Evolutionary conservation across 140 eudicot species (phyloP).

Genomic region (Ambrosia hybrid): DNA sequence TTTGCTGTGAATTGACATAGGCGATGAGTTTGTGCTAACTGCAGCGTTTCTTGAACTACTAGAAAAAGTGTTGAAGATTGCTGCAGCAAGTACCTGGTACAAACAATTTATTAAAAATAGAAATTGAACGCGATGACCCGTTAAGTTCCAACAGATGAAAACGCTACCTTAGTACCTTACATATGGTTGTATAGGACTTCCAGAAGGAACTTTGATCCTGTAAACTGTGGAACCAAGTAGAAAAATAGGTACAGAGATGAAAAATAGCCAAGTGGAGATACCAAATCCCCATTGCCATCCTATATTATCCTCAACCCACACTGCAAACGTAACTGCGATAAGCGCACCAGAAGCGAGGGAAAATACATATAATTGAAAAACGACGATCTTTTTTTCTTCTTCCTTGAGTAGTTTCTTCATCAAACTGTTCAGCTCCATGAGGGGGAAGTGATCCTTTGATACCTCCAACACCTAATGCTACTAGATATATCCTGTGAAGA

Average conservation of each 20-base stretch:
- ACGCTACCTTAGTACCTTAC: constrained; percentile 77
- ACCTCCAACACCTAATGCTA: constrained; percentile 93
- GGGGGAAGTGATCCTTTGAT: constrained; percentile 95
- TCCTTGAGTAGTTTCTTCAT: constrained; percentile 61
- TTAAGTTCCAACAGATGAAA: neutral
- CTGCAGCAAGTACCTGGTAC: constrained; percentile 66
- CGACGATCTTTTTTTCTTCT: constrained; percentile 75
- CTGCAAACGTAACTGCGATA: constrained; percentile 87
- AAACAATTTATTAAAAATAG: neutral
- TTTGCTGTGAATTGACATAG: constrained; percentile 13
- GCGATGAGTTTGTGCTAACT: constrained; percentile 37
- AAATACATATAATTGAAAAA: constrained; percentile 86
- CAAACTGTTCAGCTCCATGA: constrained; percentile 95
- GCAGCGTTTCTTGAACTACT: constrained; percentile 41
- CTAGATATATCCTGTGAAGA: constrained; percentile 75
- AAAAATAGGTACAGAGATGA: constrained; percentile 62
- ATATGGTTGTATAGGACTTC: constrained; percentile 83
- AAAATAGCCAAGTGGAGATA: constrained; percentile 59
- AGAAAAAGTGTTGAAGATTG: constrained; percentile 43
- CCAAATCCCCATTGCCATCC: constrained; percentile 99
- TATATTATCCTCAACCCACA: constrained; percentile 88
- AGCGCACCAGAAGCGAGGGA: constrained; percentile 87
- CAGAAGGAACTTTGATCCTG: constrained; percentile 69
- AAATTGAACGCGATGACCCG: neutral
- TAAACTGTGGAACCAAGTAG: constrained; percentile 62